Base-by-base conservation (phyloP, 345 rosid species). In the Eucalyptus grandis region DNA sequence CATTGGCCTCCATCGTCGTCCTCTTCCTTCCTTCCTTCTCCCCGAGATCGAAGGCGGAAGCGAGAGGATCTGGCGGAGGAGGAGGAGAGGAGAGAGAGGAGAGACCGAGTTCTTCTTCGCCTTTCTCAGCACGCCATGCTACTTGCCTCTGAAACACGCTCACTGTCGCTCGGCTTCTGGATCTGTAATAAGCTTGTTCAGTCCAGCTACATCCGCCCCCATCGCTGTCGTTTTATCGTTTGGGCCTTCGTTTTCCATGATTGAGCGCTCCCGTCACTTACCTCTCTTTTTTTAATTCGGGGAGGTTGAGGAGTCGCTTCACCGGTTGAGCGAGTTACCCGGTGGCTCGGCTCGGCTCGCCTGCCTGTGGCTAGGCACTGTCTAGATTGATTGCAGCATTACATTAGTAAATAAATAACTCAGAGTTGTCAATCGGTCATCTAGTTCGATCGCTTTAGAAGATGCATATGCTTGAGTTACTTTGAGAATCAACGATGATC, bases 1-100 rank as follows among this genome's bases (percentile, higher is more conserved):
- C 95, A 92, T 92, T 97, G n/a, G 99, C 95, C 92, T 98, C 98
- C 99, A 98, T 98, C 90, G 49, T 81, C 83, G 89, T 21, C 30
- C 30, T 56, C 62, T 56, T 24, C 50, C 56, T 51, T 53, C 56
- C 53, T 19, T 69, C 37, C 43, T 2, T 69, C 6, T 69, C 81
- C 3, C 81, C 15, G 60, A 13, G 87, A 86, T 86, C 62, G 30
- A 62, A 62, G 22, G 43, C 5, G 77, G 50, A 53, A 4, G 85
- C 40, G n/a, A 44, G 60, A n/a, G 86, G 81, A 65, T 50, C 22
- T 44, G 90, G 88, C 82, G n/a, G 13, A 89, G 69, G 19, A 26
- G 50, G 10, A 5, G 56, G 53, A 77, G 77, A 86, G 88, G 60
- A 90, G 56, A 90, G 56, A 17, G 82, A 17, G 65, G 31, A 37